Base-by-base conservation (phyloP, 257 asterid genomes). In the Voacanga thouarsii region DNA sequence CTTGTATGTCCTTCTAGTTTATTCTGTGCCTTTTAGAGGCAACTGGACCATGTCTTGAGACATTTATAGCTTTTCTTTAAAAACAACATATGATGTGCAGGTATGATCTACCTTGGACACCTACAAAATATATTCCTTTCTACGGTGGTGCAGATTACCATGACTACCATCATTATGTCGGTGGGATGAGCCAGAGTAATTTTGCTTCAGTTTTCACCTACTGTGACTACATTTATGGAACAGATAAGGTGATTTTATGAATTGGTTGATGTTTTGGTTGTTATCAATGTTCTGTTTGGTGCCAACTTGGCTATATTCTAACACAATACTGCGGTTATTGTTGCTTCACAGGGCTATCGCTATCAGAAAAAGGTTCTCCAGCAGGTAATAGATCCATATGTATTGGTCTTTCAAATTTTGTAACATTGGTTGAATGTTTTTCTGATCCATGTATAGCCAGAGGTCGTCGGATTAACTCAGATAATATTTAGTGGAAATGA, bases 161-260 rank as follows among this genome's bases (percentile, higher is more conserved):
- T 74, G 99, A 96, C 86, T 96, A 93, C 89, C 99, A 96, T 82
- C 99, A 96, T 78, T 96, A 96, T 63, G 99, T 96, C 53, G 99
- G 99, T 59, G 97, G 97, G 73, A 90, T 83, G 82, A 96, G 99
- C 85, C 98, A 96, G 81, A 96, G 99, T 84, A 96, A 96, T 83
- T 96, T 96, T 81, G 97, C 99, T 75, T 93, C 99, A 28, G 99
- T 96, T 39, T 96, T 96, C 88, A 96, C 99, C 70, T 96, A 96
- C 59, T 96, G 99, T 16, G 99, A 96, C 85, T 96, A 86, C 85
- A 87, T 96, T 60, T 96, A 96, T 80, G 98, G 99, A 85, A 96
- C 99, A 41, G 98, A 96, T 85, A 96, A 96, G 98, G 99, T 90
- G 69, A 87, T 78, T 64, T 43, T 74, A 55, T 7, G 6, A 70